These are phyloP conservation scores for Gracilaria domingensis DNA, from an alignment of 23 red algal species.

Conservation along the genomic window DNA sequence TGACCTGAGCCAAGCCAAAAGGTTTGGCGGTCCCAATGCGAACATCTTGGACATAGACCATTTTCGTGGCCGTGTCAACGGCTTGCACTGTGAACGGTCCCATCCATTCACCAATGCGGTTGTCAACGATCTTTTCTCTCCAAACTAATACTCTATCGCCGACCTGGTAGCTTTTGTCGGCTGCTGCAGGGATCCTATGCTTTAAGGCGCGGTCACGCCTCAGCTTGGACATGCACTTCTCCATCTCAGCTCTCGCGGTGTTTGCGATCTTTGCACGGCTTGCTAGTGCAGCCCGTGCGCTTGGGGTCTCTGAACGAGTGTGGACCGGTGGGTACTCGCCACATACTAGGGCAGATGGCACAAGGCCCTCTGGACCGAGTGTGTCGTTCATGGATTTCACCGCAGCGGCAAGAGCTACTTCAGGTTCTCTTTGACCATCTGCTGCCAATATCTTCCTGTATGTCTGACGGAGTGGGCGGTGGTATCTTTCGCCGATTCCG, in stretches of 20 bases:
- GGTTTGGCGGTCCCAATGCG: neutral
- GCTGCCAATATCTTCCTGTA: too few relatives aligned
- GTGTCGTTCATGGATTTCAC: constrained; percentile 63
- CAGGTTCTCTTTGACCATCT: neutral
- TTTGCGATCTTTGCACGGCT: neutral
- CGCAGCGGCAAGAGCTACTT: neutral
- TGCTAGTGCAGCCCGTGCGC: neutral
- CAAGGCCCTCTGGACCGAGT: constrained; percentile 7
- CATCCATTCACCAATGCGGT: constrained; percentile 53
- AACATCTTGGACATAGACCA: constrained; percentile 32
- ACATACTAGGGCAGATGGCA: constrained; percentile 19
- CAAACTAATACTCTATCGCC: constrained; percentile 24
- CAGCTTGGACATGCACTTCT: neutral
- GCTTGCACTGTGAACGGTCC: neutral
- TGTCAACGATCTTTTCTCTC: constrained; percentile 27
- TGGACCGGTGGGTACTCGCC: constrained; percentile 13
- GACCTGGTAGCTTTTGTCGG: neutral
- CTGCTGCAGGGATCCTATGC: neutral
- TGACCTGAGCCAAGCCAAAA: constrained; percentile 24
- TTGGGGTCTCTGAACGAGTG: neutral
- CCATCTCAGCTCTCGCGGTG: neutral
- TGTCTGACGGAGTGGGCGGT: too few relatives aligned
- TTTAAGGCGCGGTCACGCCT: constrained; percentile 2
- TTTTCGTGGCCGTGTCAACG: neutral
- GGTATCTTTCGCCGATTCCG: constrained; percentile 37